Base-by-base conservation (phyloP, 495 filamentous ascomycete species). In the Podospora pseudopauciseta region DNA sequence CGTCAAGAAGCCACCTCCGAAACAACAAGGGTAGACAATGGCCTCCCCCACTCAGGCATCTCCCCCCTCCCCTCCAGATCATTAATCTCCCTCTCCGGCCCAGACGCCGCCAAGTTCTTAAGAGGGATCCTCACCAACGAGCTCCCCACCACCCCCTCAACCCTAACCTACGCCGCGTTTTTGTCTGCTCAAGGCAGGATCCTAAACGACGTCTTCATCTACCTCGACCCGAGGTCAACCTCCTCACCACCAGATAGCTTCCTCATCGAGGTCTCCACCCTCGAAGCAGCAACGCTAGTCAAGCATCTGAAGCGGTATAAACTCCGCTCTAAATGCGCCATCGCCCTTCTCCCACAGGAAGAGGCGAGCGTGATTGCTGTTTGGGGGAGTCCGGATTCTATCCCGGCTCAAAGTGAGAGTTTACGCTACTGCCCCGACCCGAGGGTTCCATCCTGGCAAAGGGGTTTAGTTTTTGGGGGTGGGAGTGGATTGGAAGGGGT, bases 131-230 rank as follows among this genome's bases (percentile, higher is more conserved):
- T 92, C 59, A 96, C 94, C 0, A 85, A 87, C 67, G 91, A 93
- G 71, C 86, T 97, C 72, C 65, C 54, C 55, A 49, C 64, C 68
- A 67, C 30, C 77, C 5, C 28, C 75, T 60, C 79, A 62, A 11
- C 77, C 67, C 87, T 87, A 18, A 87, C 87, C 75, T 97, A 96
- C 80, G 81, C 86, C 26, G 91, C 88, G 2, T 97, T 99, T 74
- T 85, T 99, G 15, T 96, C 89, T 71, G 92, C 92, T 20, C 86
- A 89, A 70, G 94, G 95, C 57, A 85, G 92, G 55, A 82, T 97
- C 11, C 81, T 97, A 28, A 86, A 93, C 78, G 95, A 99, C 77
- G 91, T 92, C 28, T 97, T 97, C 80, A 82, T 99, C 32, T 97
- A 95, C 81, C 88, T 88, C 4, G 76, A 85, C 57, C 81, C 80